Evolutionary conservation across 768 basidiomycete species (phyloP).

Genomic region (Lactifluus rugatus): DNA sequence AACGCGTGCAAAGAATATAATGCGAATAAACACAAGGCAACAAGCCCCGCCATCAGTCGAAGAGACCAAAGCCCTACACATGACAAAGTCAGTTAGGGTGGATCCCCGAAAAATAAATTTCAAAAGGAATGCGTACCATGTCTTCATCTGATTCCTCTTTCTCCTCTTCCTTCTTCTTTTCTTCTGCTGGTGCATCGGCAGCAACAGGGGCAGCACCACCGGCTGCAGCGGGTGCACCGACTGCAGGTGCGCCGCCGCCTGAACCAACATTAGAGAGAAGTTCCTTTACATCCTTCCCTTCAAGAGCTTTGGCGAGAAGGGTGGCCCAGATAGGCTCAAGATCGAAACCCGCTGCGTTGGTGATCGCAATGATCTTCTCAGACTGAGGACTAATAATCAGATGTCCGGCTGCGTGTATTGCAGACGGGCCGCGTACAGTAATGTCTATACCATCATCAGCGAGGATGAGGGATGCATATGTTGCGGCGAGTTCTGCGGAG

Average conservation of each 20-base stretch:
- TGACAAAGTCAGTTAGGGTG: background rate
- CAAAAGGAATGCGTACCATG: conserved; percentile 46
- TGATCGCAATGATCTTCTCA: conserved; percentile 87
- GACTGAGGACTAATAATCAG: conserved; percentile 37
- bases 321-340: conserved; percentile 96
- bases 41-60: conserved; percentile 56
- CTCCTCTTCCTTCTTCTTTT: conserved; percentile 80
- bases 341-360: conserved; percentile 72
- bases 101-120: background rate
- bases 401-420: background rate
- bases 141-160: conserved; percentile 88
- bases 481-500: conserved; percentile 75
- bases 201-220: conserved; percentile 52
- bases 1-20: background rate
- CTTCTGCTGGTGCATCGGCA: conserved; percentile 64
- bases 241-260: conserved; percentile 80
- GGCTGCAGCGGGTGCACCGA: conserved; percentile 42
- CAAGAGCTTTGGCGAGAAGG: conserved; percentile 94
- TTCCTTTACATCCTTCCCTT: conserved; percentile 96
- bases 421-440: conserved; percentile 57
- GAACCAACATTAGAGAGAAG: conserved; percentile 91
- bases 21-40: background rate
- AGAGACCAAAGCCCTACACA: conserved; percentile 85
- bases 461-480: conserved; percentile 97
- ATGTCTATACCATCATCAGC: conserved; percentile 97